phyloP scores from a whole-genome alignment of 2,329 filamentous ascomycete species.

The Xenosphaeropsis pyriputrescens region DNA sequence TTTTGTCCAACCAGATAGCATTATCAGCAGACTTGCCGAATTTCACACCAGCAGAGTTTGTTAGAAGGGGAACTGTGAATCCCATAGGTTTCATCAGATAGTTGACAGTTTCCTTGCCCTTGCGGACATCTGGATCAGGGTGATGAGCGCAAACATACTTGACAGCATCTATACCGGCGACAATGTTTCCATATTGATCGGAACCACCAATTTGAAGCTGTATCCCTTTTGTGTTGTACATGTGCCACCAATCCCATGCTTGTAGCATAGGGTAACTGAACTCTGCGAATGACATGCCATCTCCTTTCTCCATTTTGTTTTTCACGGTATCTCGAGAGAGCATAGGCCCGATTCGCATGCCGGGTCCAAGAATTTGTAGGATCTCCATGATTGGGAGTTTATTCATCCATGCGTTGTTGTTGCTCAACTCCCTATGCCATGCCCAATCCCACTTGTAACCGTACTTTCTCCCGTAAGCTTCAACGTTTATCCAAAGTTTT shows the following conservation, averaged over 20 bases:
- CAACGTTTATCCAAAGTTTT: slow-evolving; percentile 61
- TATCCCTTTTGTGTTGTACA: slow-evolving; percentile 54
- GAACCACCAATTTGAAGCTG: slow-evolving; percentile 89
- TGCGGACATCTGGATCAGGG: slow-evolving; percentile 28
- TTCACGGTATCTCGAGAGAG: slow-evolving; percentile 83
- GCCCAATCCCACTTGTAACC: slow-evolving; percentile 51
- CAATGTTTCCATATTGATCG: slow-evolving; percentile 94
- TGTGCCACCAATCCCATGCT: slow-evolving; percentile 90
- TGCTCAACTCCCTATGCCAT: slow-evolving; percentile 53
- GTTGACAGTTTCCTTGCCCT: slow-evolving; percentile 23
- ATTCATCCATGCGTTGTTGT: slow-evolving; percentile 79
- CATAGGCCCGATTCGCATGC: slow-evolving; percentile 73
- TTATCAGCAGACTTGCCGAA: slow-evolving; percentile 94
- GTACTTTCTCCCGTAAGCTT: slow-evolving; percentile 46
- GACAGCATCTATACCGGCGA: slow-evolving; percentile 75
- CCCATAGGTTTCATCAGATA: slow-evolving; percentile 45
- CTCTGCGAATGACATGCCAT: slow-evolving; percentile 89
- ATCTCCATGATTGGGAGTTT: slow-evolving; percentile 60
- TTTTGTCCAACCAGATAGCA: slow-evolving; percentile 78
- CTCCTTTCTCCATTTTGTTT: slow-evolving; percentile 66
- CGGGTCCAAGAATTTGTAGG: slow-evolving; percentile 55
- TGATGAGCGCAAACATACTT: slow-evolving; percentile 54
- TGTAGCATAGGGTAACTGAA: slow-evolving; percentile 90
- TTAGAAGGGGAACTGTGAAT: slow-evolving; percentile 82
- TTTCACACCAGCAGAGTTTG: slow-evolving; percentile 72